These are phyloP conservation scores for Paecilomyces variotii DNA, from an alignment of 2,329 filamentous ascomycete genomes.

Conservation along the genomic window DNA sequence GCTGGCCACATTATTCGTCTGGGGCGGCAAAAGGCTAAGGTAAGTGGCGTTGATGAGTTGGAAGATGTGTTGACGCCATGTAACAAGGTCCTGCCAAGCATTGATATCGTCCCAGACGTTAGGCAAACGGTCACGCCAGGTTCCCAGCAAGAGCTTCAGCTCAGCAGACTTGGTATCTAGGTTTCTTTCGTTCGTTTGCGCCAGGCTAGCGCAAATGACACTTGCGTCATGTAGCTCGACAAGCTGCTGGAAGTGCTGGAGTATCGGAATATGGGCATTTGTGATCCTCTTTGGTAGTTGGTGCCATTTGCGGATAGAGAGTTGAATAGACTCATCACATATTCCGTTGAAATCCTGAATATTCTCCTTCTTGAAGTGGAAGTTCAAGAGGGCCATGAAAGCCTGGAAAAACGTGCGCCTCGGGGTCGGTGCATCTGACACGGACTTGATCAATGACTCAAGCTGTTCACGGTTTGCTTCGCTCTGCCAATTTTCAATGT, in stretches of 20 bases:
- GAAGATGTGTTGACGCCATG: slow-evolving; percentile 98
- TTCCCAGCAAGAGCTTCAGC: slow-evolving; percentile 83
- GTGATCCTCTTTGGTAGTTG: slow-evolving; percentile 91
- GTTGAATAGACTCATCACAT: slow-evolving; percentile 93
- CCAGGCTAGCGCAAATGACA: slow-evolving; percentile 86
- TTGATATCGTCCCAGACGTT: slow-evolving; percentile 99
- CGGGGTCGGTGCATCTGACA: slow-evolving; percentile 94
- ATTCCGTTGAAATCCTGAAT: slow-evolving; percentile 75
- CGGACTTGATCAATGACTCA: slow-evolving; percentile 88
- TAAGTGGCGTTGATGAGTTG: slow-evolving; percentile 94
- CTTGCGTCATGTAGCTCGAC: slow-evolving; percentile 97
- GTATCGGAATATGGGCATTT: slow-evolving; percentile 84
- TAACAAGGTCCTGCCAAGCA: slow-evolving; percentile 98
- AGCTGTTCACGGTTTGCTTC: slow-evolving; percentile 79
- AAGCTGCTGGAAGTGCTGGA: slow-evolving; percentile 96
- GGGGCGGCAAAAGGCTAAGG: slow-evolving; percentile 70
- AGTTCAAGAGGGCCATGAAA: slow-evolving; percentile 92
- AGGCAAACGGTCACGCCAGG: slow-evolving; percentile 89
- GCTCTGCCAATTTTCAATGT: slow-evolving; percentile 89
- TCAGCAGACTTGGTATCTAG: slow-evolving; percentile 92
- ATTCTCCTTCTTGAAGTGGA: slow-evolving; percentile 80
- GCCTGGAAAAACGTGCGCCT: slow-evolving; percentile 94
- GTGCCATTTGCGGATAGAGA: slow-evolving; percentile 97
- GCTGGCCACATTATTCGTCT: slow-evolving; percentile 72
- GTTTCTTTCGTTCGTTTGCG: slow-evolving; percentile 74